Base-by-base conservation (phyloP, 306 rosid genomes). In the Senna siamea region DNA sequence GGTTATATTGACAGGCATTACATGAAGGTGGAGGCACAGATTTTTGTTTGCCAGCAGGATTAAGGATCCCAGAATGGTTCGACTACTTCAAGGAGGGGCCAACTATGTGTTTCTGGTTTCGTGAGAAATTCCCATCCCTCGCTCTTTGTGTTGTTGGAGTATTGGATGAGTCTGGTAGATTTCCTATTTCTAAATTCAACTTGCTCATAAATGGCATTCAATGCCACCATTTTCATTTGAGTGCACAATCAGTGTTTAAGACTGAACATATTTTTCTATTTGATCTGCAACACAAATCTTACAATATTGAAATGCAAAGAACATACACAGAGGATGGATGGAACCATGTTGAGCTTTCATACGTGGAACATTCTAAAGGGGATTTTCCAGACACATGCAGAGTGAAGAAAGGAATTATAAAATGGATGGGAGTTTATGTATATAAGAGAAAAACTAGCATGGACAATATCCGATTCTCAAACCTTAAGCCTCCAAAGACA, bases 1-100 rank as follows among this genome's bases (percentile, higher is more conserved):
- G 11, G 34, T 37, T 1, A 38, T 32, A 32, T 7, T 15, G 48
- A 52, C 60, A 7, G 78, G 22, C 15, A 48, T 48, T 73, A 14
- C 78, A 73, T 35, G 62, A 73, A 23, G 51, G 28, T 60, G 78
- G 62, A n/a, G n/a, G n/a, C n/a, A n/a, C n/a, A n/a, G n/a, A n/a
- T n/a, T n/a, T n/a, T n/a, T n/a, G n/a, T n/a, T n/a, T n/a, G n/a
- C n/a, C n/a, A n/a, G n/a, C n/a, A n/a, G n/a, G n/a, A n/a, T n/a
- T n/a, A n/a, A n/a, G n/a, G n/a, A n/a, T n/a, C n/a, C n/a, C n/a
- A n/a, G n/a, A n/a, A n/a, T n/a, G n/a, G n/a, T n/a, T n/a, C n/a
- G n/a, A n/a, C n/a, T n/a, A n/a, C n/a, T n/a, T n/a, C n/a, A n/a
- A n/a, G n/a, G n/a, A n/a, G n/a, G n/a, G n/a, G n/a, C n/a, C n/a